Conservation (phyloP, 257 asterid species). For the Thymus mandschuricus region DNA sequence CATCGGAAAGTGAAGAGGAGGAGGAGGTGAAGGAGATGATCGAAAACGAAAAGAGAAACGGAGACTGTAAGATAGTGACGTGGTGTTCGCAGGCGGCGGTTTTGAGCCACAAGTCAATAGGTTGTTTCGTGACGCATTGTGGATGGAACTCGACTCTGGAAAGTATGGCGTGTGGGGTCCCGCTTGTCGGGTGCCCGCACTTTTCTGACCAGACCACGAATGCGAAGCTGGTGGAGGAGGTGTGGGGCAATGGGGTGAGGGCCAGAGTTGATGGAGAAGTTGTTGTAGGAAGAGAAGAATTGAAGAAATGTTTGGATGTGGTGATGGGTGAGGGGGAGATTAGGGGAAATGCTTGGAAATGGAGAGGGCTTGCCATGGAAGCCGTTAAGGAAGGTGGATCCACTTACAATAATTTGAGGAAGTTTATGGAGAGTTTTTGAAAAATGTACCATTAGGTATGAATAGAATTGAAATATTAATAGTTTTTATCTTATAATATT, state of each 20-base stretch:
- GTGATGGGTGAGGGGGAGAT: conserved; percentile 57
- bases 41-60: conserved; percentile 13
- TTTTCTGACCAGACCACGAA: conserved; percentile 58
- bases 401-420: conserved; percentile 45
- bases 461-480: no score
- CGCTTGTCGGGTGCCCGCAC: conserved; percentile 52
- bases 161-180: conserved; percentile 54
- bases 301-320: conserved; percentile 47
- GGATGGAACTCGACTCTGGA: conserved; percentile 79
- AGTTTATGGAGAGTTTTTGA: conserved; percentile 34
- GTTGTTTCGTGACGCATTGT: conserved; percentile 67
- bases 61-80: conserved; percentile 51
- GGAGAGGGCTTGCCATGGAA: conserved; percentile 48
- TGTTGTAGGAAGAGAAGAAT: conserved; percentile 41
- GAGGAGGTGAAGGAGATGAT: conserved; percentile 36
- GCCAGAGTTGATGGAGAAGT: conserved; percentile 46
- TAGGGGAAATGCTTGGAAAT: conserved; percentile 38
- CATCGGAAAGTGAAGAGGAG: conserved; percentile 32
- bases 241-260: conserved; percentile 63
- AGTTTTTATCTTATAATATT: no score
- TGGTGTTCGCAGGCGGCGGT: conserved; percentile 69
- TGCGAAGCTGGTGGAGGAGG: conserved; percentile 63
- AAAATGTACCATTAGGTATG: no score
- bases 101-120: conserved; percentile 48
- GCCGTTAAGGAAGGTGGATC: conserved; percentile 59